Conservation (phyloP, 257 asterid genomes). For the Coffea eugenioides region DNA sequence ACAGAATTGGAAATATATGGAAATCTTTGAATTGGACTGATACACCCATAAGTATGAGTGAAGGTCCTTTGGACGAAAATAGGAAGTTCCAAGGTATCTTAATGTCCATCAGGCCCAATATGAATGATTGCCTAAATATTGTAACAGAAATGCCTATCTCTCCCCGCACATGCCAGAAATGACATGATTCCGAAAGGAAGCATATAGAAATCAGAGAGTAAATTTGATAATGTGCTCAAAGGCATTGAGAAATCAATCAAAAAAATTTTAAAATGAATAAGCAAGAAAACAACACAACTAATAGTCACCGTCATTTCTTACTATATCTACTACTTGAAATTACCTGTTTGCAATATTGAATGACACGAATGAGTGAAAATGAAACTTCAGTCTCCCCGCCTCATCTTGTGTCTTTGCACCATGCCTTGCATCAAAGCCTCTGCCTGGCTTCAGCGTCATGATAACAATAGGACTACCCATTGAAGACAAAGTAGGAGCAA, state of each 20-base stretch:
- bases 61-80: too few relatives aligned
- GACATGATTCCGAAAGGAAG: not conserved
- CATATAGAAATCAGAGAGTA: not conserved
- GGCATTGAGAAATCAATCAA: not conserved
- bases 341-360: constrained; percentile 88
- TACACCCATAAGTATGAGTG: too few relatives aligned
- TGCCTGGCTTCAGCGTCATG: constrained; percentile 79
- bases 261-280: not conserved
- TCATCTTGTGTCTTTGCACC: constrained; percentile 90
- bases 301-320: not conserved
- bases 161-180: not conserved
- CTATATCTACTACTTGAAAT: not conserved
- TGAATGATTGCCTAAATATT: not conserved
- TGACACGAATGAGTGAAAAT: constrained; percentile 94
- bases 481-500: constrained; percentile 89
- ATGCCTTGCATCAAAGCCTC: constrained; percentile 89
- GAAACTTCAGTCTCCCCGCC: constrained; percentile 87
- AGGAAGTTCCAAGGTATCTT: not conserved
- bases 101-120: not conserved
- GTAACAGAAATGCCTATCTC: not conserved
- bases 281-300: not conserved
- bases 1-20: too few relatives aligned
- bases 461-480: constrained; percentile 93
- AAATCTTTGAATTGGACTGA: too few relatives aligned
- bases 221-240: not conserved